These are phyloP conservation scores for Pichia sp. DNA, from an alignment of 1,139 yeast genomes.

Conservation along the genomic window DNA sequence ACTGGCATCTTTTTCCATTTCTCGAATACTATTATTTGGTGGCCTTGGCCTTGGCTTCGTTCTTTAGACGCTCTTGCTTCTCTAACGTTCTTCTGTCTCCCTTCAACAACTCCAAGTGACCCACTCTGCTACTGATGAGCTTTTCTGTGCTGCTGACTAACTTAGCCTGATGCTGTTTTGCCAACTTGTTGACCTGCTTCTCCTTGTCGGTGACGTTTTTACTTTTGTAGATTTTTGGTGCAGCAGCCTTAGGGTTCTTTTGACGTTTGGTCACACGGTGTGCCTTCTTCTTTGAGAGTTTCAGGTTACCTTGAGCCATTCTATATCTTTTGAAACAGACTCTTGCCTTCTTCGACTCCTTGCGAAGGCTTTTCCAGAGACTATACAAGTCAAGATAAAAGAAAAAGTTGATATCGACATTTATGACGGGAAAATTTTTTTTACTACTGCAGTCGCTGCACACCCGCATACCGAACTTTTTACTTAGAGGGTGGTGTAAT, in stretches of 20 bases:
- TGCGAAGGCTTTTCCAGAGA: background rate
- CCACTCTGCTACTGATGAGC: conserved; percentile 82
- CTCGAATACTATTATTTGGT: no score
- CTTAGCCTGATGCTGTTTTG: conserved; percentile 47
- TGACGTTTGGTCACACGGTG: conserved; percentile 52
- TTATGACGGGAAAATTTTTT: no score
- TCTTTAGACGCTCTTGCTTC: conserved; percentile 37
- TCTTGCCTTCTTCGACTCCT: background rate
- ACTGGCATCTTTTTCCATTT: no score
- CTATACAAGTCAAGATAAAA: background rate
- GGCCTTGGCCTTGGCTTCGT: conserved; percentile 2
- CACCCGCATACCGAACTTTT: no score
- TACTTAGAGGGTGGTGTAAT: no score
- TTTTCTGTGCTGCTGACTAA: conserved; percentile 60
- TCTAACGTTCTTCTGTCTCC: conserved; percentile 88
- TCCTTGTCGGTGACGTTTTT: conserved; percentile 48
- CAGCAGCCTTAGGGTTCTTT: conserved; percentile 63
- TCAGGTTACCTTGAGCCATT: conserved; percentile 57
- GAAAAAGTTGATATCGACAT: no score
- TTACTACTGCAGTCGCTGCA: no score
- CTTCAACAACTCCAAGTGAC: conserved; percentile 87
- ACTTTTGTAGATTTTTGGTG: conserved; percentile 70
- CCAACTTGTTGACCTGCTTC: conserved; percentile 42
- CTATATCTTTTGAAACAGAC: background rate
- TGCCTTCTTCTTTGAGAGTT: conserved; percentile 43